Conservation (phyloP, 257 asterid genomes). For the Solanum pinnatisectum region DNA sequence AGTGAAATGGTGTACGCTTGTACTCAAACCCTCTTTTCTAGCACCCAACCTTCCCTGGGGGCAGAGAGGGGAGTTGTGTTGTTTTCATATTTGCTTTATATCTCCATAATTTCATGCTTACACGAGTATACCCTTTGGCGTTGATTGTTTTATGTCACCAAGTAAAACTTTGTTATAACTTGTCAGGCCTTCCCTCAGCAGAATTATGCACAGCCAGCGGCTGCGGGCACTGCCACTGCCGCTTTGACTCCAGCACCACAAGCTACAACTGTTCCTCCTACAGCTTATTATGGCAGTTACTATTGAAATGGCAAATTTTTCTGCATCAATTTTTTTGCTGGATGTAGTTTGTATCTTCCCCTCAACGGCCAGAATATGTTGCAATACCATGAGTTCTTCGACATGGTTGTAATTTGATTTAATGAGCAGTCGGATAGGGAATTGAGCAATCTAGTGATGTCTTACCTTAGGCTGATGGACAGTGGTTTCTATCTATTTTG, state of each 20-base stretch:
- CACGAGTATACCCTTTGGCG: not conserved
- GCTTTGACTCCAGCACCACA: slow-evolving; percentile 49
- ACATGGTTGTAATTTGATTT: slow-evolving; percentile 8
- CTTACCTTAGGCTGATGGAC: not conserved
- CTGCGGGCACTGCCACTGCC: slow-evolving; percentile 33
- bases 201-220: slow-evolving; percentile 56
- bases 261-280: slow-evolving; percentile 38
- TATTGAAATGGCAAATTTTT: slow-evolving; percentile 32
- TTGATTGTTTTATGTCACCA: not conserved
- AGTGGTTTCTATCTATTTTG: not conserved
- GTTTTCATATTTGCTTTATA: not conserved
- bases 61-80: not conserved
- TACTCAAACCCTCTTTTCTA: not conserved
- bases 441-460: not conserved
- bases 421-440: slow-evolving; percentile 1
- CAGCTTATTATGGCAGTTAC: slow-evolving; percentile 57
- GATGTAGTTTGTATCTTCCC: slow-evolving; percentile 10
- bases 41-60: not conserved
- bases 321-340: slow-evolving; percentile 24
- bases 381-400: slow-evolving; percentile 5
- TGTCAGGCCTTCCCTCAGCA: slow-evolving; percentile 52
- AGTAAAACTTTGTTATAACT: not conserved
- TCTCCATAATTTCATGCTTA: not conserved
- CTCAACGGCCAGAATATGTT: not conserved
- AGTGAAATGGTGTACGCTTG: not conserved